Conservation (phyloP, 257 asterid species). For the Solanum rostratum region DNA sequence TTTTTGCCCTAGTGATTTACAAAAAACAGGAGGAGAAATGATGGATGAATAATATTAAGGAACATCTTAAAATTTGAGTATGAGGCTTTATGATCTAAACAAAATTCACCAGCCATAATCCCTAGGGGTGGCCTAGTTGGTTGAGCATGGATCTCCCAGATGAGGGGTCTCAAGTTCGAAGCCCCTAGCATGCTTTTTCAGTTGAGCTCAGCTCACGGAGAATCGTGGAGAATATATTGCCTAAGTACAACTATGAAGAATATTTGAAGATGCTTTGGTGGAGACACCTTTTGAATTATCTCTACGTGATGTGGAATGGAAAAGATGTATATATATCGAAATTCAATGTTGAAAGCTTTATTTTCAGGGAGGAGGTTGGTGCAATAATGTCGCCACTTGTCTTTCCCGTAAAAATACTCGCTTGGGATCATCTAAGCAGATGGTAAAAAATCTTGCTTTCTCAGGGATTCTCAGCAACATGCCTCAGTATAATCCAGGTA, state of each 20-base stretch:
- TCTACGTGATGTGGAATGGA: neutral
- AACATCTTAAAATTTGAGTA: neutral
- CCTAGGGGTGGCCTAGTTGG: neutral
- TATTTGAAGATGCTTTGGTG: neutral
- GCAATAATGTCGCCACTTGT: slow-evolving; percentile 54
- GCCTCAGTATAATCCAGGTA: slow-evolving; percentile 68
- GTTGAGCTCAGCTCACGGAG: neutral
- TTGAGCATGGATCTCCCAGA: neutral
- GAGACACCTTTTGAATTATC: neutral
- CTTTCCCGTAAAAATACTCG: slow-evolving; percentile 30
- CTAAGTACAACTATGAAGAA: neutral
- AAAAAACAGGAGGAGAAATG: neutral
- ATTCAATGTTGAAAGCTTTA: neutral
- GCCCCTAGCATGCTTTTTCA: neutral
- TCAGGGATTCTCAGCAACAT: slow-evolving; percentile 69
- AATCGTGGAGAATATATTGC: neutral
- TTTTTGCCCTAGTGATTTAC: neutral
- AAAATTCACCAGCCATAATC: neutral
- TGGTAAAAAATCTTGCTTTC: slow-evolving; percentile 45
- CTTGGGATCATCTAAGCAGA: slow-evolving; percentile 63
- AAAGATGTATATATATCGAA: neutral
- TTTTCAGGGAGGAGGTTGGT: slow-evolving; percentile 94
- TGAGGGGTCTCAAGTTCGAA: neutral
- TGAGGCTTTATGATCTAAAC: neutral
- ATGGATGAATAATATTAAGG: neutral